Evolutionary conservation across 1,139 yeast species (phyloP).

Genomic region (Suhomyces yuchorum): DNA sequence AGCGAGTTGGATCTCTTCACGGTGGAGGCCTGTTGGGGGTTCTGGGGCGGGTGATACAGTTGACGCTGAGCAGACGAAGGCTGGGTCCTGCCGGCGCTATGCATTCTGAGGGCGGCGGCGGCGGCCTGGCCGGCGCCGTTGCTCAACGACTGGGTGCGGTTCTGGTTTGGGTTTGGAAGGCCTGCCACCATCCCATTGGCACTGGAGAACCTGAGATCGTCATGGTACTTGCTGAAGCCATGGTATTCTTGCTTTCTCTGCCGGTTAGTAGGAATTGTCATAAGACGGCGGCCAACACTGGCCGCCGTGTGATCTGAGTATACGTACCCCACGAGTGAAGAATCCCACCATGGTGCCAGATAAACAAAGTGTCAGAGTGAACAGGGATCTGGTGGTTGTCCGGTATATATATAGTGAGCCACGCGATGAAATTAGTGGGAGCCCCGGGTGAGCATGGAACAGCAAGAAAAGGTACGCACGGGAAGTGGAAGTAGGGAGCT

Average conservation of each 20-base stretch:
- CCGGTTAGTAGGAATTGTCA: neutral
- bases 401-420: slow-evolving; percentile 7
- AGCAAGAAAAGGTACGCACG: slow-evolving; percentile 6
- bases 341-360: slow-evolving; percentile 18
- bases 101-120: slow-evolving; percentile 43
- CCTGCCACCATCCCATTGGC: slow-evolving; percentile 25
- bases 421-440: slow-evolving; percentile 10
- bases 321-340: slow-evolving; percentile 21
- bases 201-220: slow-evolving; percentile 28
- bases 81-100: slow-evolving; percentile 16
- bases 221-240: slow-evolving; percentile 43
- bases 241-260: slow-evolving; percentile 28
- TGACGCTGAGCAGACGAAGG: slow-evolving; percentile 11
- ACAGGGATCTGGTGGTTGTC: neutral
- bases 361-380: neutral
- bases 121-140: slow-evolving; percentile 48
- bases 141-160: slow-evolving; percentile 27
- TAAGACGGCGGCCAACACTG: too few species aligned
- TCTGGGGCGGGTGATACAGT: slow-evolving; percentile 9
- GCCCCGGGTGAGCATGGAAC: slow-evolving; percentile 6
- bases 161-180: slow-evolving; percentile 25
- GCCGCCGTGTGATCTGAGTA: too few species aligned
- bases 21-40: slow-evolving; percentile 10
- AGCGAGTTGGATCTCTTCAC: slow-evolving; percentile 21
- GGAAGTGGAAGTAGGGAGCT: neutral